Conservation (phyloP, 257 asterid genomes). For the Solanum chilense region DNA sequence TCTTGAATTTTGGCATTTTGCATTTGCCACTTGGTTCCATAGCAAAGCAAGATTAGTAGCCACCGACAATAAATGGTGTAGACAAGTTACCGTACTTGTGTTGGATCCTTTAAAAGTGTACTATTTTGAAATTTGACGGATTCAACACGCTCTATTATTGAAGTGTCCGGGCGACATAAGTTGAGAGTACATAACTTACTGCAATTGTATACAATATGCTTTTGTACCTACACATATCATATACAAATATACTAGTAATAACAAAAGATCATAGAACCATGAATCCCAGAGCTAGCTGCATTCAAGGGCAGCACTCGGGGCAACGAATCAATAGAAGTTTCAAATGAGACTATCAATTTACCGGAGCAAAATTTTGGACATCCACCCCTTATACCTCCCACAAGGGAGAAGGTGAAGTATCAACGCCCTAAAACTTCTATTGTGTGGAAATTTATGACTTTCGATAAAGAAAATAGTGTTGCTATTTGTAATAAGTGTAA, state of each 20-base stretch:
- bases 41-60: not conserved
- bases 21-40: not conserved
- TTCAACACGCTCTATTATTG: not conserved
- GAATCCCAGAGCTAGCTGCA: not conserved
- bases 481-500: too few species aligned
- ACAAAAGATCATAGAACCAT: not conserved
- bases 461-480: too few species aligned
- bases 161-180: not conserved
- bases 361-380: too few species aligned
- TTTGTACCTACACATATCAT: not conserved
- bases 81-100: not conserved
- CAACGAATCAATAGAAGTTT: slow-evolving; percentile 37
- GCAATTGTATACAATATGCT: not conserved
- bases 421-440: too few species aligned
- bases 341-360: too few species aligned
- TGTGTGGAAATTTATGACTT: too few species aligned
- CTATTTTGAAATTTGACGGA: not conserved
- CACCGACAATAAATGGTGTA: not conserved
- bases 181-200: not conserved
- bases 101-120: not conserved
- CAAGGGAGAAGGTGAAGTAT: too few species aligned
- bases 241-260: not conserved
- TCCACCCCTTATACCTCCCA: too few species aligned
- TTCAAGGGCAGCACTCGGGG: slow-evolving; percentile 57
- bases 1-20: not conserved